Base-by-base conservation (phyloP, 2,329 filamentous ascomycete species). In the Fusarium poae region DNA sequence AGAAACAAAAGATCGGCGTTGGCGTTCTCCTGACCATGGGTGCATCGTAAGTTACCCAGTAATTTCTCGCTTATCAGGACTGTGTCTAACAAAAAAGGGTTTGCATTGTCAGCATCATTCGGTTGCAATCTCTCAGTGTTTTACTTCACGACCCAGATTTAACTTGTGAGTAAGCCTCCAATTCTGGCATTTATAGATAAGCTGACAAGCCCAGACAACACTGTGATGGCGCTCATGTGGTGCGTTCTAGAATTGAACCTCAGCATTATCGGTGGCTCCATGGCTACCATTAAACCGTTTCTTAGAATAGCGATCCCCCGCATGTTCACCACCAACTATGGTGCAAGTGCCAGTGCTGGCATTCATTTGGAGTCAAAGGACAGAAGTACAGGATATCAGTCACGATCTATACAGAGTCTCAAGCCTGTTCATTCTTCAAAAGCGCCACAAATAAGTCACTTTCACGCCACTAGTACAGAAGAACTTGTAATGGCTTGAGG, bases 221-320 rank as follows among this genome's bases (percentile, higher is more conserved):
- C 62, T 1, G 62, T 65, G 25, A 46, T 57, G 29, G 62, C 62
- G 15, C 20, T 65, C 8, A 62, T 57, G 57, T 65, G 62, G 57
- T 65, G 57, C 35, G 37, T 62, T n/a, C 44, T 65, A n/a, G 62
- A 65, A 32, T 27, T 65, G n/a, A 65, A 65, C 30, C 29, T 65
- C 2, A 65, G 62, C 34, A 65, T 65, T 27, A 54, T 65, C 27
- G 62, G 57, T 37, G 62, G 62, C 8, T 65, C 57, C 1, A 45
- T 65, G 37, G 57, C 62, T 18, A 62, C 62, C 2, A 37, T 62
- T n/a, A 65, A 65, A 7, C 62, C 62, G 3, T 61, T 65, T 29
- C 48, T 65, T 3, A 30, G 53, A 11, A 62, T 62, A 11, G 32
- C 46, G 5, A 40, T 65, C 23, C 62, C 62, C 13, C 27, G 52